Percentiles rank a stretch among this genome's conserved stretches.
Conservation (phyloP, 2,329 filamentous ascomycete genomes). For the Bipolaris gigantea region DNA sequence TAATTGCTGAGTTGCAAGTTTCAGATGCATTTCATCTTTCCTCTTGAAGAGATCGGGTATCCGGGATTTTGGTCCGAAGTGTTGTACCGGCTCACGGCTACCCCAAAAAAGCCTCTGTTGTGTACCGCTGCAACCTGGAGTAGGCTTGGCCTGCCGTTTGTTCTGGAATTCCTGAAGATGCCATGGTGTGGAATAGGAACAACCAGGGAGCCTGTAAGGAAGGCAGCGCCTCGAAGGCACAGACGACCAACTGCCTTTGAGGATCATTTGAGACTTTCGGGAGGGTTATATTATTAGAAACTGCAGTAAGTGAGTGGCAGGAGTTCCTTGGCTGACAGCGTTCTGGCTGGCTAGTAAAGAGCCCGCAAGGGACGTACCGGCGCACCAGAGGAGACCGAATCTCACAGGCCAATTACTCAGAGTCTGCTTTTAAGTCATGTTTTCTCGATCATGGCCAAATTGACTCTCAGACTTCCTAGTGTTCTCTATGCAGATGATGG, state of each 20-base stretch:
- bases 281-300: neutral
- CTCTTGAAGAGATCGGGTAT: conserved; percentile 20
- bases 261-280: neutral
- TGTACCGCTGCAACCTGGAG: neutral
- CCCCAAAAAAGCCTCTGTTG: neutral
- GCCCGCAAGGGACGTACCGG: neutral
- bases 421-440: neutral
- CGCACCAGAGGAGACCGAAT: neutral
- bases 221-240: neutral
- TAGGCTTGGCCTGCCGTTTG: neutral
- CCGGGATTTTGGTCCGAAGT: conserved; percentile 17
- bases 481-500: neutral
- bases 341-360: neutral
- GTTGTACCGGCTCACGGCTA: neutral
- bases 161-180: neutral
- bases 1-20: conserved; percentile 7
- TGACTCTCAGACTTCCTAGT: neutral
- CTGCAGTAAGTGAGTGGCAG: neutral
- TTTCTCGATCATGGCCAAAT: neutral
- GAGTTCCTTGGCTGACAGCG: neutral
- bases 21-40: conserved; percentile 16
- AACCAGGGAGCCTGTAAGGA: neutral
- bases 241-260: too few species aligned
- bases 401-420: neutral
- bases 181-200: neutral